Base-by-base conservation (phyloP, 805 yeast genomes). In the Candida namnaoensis region DNA sequence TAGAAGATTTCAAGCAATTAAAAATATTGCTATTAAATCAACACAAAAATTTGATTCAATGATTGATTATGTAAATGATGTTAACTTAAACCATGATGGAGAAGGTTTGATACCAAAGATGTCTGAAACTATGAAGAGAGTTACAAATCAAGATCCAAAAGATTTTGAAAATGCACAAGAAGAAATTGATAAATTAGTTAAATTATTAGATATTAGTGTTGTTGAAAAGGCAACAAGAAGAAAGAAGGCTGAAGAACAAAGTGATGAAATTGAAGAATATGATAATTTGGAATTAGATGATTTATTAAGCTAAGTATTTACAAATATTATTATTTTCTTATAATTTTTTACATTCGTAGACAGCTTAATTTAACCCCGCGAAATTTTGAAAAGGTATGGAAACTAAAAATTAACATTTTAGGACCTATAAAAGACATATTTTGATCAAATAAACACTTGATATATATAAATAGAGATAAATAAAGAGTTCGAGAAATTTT, bases 31-130 rank as follows among this genome's bases (percentile, higher is more conserved):
- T 4, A 39, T 52, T 7, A 34, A 48, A 1, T 24, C 48, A 0
- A 35, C 42, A 5, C 13, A 32, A 4, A 14, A 33, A 11, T 43
- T 41, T 4, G 42, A 41, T 1, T 27, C 30, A 27, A 9, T 11
- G 30, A 27, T 27, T 27, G 24, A n/a, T 15, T 14, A 14, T 19
- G 39, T 7, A 10, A 27, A 14, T 9, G 32, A 6, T 37, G 14
- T 27, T 7, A 27, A 27, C 4, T n/a, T 50, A 6, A 37, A 44
- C n/a, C 50, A 49, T 6, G 19, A 41, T 12, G 46, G 44, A 7
- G 45, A 41, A 5, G 50, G 54, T 30, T 45, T 50, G 8, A 45
- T 64, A 38, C 57, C 66, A 14, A 57, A 55, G 14, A 41, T 60
- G 9, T 58, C 62, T 1, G 49, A 50, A 13, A 44, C 46, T 14